Evolutionary conservation across 176 grass and related monocot genomes (phyloP).

Genomic region (Oryza glumipatula): DNA sequence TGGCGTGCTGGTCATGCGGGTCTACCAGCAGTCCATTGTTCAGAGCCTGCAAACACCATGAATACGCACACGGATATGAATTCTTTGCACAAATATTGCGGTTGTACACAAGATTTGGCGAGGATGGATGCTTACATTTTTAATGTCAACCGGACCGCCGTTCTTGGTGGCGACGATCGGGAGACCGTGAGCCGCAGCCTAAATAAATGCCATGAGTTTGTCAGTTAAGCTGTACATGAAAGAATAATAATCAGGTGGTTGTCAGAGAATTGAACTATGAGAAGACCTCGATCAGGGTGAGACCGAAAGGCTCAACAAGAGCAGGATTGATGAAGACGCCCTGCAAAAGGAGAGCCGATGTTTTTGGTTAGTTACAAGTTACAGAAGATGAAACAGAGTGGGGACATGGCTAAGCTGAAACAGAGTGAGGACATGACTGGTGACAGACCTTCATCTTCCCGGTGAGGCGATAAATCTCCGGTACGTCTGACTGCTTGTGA

Average conservation of each 20-base stretch:
- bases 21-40: constrained; percentile 86
- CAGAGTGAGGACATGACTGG: neutral
- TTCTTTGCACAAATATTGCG: neutral
- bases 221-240: neutral
- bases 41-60: constrained; percentile 54
- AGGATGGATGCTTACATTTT: constrained; percentile 50
- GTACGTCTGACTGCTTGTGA: constrained; percentile 92
- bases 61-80: neutral
- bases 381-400: constrained; percentile 8
- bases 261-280: neutral
- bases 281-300: constrained; percentile 92
- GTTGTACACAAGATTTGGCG: neutral
- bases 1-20: constrained; percentile 85
- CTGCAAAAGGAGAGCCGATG: constrained; percentile 32
- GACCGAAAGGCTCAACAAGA: constrained; percentile 96
- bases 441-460: constrained; percentile 76
- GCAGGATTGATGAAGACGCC: constrained; percentile 99
- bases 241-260: constrained; percentile 3
- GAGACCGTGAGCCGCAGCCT: constrained; percentile 96
- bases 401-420: neutral
- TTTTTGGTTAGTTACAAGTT: neutral
- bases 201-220: constrained; percentile 20
- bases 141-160: constrained; percentile 93
- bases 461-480: constrained; percentile 88
- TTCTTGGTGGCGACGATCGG: constrained; percentile 98